Base-by-base conservation (phyloP, 805 yeast species). In the Pichia heedii region DNA sequence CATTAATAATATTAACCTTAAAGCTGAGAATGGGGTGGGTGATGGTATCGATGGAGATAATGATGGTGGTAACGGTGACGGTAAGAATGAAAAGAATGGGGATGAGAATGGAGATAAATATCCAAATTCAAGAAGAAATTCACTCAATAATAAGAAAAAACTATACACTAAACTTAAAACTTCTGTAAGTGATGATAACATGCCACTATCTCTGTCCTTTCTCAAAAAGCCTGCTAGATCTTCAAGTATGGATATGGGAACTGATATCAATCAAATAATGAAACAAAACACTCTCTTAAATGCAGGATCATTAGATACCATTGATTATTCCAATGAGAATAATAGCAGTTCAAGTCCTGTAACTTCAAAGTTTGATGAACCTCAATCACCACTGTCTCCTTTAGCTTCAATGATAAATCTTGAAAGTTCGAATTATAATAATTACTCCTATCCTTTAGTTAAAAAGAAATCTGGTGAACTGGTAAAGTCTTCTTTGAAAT, bases 391-490 rank as follows among this genome's bases (percentile, higher is more conserved):
- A 8, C 2, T 26, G 19, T 30, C 42, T 5, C 42, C 42, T 9
- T n/a, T 36, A 3, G 20, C 11, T 16, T 40, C 43, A 2, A 22
- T 35, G 5, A 12, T 15, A 1, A 35, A 20, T n/a, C 2, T 26
- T 10, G 9, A 30, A 20, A 19, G 13, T 22, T 33, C 20, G 7
- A 36, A 22, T 37, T 19, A 24, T 4, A 32, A 33, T 24, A 32
- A 20, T 24, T 32, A 32, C 33, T n/a, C 32, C 11, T 32, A 51
- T 43, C 67, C 69, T 4, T 62, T 84, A 42, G 74, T 86, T 4
- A 77, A 94, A 39, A 89, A 88, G 60, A 88, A 88, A 60, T 77
- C 87, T 1, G 96, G 95, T n/a, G 96, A 87, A 57, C 66, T 84
- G 36, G 82, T 86, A 37, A 84, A 84, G 56, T 77, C 89, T 2